Percentiles rank a stretch among this genome's conserved stretches.
Conservation (phyloP, 2,329 filamentous ascomycete species). For the Colletotrichum neosansevieriae region DNA sequence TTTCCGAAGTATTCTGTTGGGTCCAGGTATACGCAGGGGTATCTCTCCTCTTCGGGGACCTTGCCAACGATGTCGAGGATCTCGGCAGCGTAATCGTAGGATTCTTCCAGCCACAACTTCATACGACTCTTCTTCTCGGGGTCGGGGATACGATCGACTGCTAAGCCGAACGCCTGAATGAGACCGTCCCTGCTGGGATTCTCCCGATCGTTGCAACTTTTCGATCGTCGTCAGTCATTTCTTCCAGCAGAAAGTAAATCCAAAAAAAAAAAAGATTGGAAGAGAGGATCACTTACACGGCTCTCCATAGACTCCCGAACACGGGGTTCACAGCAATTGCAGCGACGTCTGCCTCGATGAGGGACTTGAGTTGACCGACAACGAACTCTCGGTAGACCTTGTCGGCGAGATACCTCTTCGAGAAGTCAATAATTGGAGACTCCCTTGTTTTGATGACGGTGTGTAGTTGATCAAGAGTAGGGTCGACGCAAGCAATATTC, state of each 20-base stretch:
- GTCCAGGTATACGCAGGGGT: constrained; percentile 63
- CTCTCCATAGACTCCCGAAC: constrained; percentile 63
- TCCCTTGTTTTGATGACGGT: constrained; percentile 43
- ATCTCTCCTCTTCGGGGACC: constrained; percentile 54
- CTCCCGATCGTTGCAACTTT: constrained; percentile 56
- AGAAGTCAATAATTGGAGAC: constrained; percentile 49
- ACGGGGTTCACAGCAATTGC: constrained; percentile 62
- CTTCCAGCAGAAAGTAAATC: too few relatives aligned
- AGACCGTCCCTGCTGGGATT: constrained; percentile 56
- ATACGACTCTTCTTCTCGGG: constrained; percentile 52
- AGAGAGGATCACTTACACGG: constrained; percentile 44
- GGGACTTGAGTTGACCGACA: constrained; percentile 52
- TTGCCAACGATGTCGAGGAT: constrained; percentile 53
- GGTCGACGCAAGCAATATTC: constrained; percentile 39
- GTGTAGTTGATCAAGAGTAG: constrained; percentile 44
- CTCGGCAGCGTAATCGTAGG: constrained; percentile 61
- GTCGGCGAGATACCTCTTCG: constrained; percentile 55
- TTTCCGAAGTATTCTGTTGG: constrained; percentile 56
- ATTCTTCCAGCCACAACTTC: constrained; percentile 63
- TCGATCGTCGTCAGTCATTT: too few relatives aligned
- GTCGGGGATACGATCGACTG: constrained; percentile 52
- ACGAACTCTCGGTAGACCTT: constrained; percentile 53
- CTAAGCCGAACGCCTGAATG: constrained; percentile 54
- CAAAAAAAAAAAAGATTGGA: too few relatives aligned
- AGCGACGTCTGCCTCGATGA: constrained; percentile 58